Conservation (phyloP, 306 rosid genomes). For the Mimosa pudica region DNA sequence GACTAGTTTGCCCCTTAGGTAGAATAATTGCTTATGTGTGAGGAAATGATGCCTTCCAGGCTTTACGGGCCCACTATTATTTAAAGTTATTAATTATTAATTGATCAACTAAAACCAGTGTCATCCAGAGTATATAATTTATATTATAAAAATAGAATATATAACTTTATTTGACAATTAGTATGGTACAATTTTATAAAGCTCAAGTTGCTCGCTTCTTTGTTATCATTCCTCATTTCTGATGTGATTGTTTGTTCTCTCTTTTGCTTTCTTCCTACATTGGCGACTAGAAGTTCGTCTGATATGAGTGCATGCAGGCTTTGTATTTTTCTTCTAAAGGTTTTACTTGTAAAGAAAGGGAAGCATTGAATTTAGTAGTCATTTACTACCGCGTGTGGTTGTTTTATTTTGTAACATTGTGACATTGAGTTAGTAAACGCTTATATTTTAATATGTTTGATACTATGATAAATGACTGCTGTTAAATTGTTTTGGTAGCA, state of each 20-base stretch:
- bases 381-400: neutral
- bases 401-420: neutral
- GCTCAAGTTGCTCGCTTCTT: neutral
- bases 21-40: neutral
- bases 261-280: neutral
- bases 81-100: neutral
- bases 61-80: slow-evolving; percentile 3
- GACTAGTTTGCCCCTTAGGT: slow-evolving; percentile 38
- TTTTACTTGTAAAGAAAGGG: neutral
- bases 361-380: neutral
- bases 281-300: neutral
- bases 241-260: neutral
- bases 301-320: neutral
- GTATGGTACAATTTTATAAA: neutral
- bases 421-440: neutral
- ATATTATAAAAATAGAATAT: too few species aligned
- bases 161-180: neutral
- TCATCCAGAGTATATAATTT: neutral
- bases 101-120: neutral
- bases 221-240: neutral
- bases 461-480: neutral
- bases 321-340: neutral
- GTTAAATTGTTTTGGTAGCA: neutral
- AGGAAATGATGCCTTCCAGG: neutral
- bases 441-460: neutral